Evolutionary conservation across 2,329 filamentous ascomycete genomes (phyloP), one percentile per base, ranked within the genome.

Genomic region (Raffaelea deltoideospora): DNA sequence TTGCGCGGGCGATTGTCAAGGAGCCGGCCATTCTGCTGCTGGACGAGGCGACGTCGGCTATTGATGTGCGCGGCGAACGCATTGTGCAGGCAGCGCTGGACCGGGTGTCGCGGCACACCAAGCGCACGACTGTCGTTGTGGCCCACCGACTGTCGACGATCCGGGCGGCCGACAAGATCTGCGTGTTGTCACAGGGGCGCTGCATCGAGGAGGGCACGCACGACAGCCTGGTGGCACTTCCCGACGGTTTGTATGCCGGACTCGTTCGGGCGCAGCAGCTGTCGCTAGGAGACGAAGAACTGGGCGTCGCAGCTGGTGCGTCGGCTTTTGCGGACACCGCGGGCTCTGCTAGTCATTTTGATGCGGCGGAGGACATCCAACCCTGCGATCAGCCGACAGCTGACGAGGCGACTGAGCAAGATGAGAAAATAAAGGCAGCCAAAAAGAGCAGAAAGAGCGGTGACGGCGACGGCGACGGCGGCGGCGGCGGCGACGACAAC

Each of bases 81-180:
- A 57, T 76, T 1, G 73, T 83, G 10, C 76, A 82, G 50, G 60
- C 58, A 4, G 76, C 76, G 0, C 59, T 83, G 17, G 69, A 77
- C 49, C 48, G 46, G 13, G 51, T 49, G 5, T 50, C 50, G 13
- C 93, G 92, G 60, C 8, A 13, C 23, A 8, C 8, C 28, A 67
- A 67, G 5, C 73, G 87, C 37, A 96, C 90, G 1, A 95, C 86
- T 43, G 83, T 98, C 1, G 95, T 95, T 88, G 37, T 36, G 27
- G 39, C 42, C 2, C 40, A 45, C 22, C 39, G 43, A 3, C 39
- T 45, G 26, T 81, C 77, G 0, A 86, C 80, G 0, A 80, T 85
- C 48, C 78, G 76, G 52, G 73, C 79, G 44, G 83, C 84, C 4
- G 79, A 92, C 49, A 72, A 75, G 27, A 92, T 92, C 37, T 62